Evolutionary conservation across 1,284 basidiomycete species (phyloP), one percentile per base, ranked within the genome.

Genomic region (Kalmanozyma brasiliensis): DNA sequence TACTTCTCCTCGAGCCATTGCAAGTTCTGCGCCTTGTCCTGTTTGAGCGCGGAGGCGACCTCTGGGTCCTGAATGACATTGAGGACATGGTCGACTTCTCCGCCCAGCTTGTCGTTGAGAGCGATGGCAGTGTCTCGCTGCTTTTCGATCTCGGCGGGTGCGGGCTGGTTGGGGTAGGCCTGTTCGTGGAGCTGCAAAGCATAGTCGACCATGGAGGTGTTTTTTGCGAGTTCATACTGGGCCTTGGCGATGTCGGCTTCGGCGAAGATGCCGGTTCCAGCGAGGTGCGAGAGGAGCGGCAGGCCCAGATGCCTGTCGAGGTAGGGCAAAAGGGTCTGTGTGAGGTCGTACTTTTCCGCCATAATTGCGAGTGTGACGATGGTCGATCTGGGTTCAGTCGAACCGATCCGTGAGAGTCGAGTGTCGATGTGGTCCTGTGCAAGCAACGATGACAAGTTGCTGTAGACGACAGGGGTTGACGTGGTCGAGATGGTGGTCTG

Each of bases 1-100:
- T 95, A 95, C 82, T 96, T 90, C 58, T 95, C 92, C 84, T 93
- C 92, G 79, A 98, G 87, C 84, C 94, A 93, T 65, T 91, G 89
- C 82, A 98, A 81, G 84, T 97, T 98, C 85, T 95, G 94, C 76
- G 92, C 91, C 86, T 97, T 97, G 85, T 98, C 96, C 84, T 96
- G 94, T 47, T 84, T 96, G 89, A 72, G 90, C 65, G 85, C 84
- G n/a, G 82, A 83, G 24, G 84, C 94, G 32, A 98, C 94, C 71
- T 94, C 93, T 3, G 94, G 94, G 78, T 95, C 94, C 83, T 95
- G 91, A 79, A 98, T 98, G 59, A 98, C 94, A 81, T 94, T 91
- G 70, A 97, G 86, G 33, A 98, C 94, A 17, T 90, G 90, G 81
- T 94, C 92, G 0, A 94, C 94, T 80, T 95, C 92, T 67, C 90